Base-by-base conservation (phyloP, 2,329 filamentous ascomycete species). In the Ophiobolus disseminans region DNA sequence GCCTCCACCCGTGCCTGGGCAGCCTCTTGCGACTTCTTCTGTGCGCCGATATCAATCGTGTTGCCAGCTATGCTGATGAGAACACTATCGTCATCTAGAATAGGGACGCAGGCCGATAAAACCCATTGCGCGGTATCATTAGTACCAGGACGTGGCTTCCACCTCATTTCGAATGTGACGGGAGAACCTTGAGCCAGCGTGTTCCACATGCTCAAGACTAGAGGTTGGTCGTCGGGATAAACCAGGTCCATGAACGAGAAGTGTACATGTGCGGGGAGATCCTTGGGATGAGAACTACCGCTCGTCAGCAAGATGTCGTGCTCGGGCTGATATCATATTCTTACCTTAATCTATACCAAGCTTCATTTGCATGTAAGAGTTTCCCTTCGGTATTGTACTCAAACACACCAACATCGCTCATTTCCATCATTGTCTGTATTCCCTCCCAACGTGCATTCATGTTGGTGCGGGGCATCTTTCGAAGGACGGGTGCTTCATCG, bases 131-230 rank as follows among this genome's bases (percentile, higher is more conserved):
- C 53, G 13, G 39, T 13, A 5, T 61, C 49, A 5, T 46, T 40
- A 3, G 55, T 48, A 3, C 50, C 60, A 3, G 55, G 36, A 3
- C 52, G 49, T 8, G 53, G 48, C 43, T 68, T 69, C 68, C 68
- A 72, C 37, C 66, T 53, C 68, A 70, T 70, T 35, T 72, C 68
- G 30, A 70, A 72, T 3, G 66, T 69, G 2, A 70, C 57, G 0
- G 63, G 51, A 20, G 46, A 53, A 2, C 67, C 67, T 19, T 59
- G 53, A 2, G 62, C 25, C 3, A 72, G 42, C 3, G 40, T 63
- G 22, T 69, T 69, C 69, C 66, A 72, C 48, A 57, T 58, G 6
- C 57, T 59, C 56, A 69, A 63, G n/a, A 66, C 62, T 11, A 60
- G 19, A 1, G 52, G 37, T 39, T 56, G 54, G 23, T 71, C 66